Evolutionary conservation across 108 stramenopile genomes (phyloP), one percentile per base, ranked within the genome.

Genomic region (Cyclostephanos invisitatus): DNA sequence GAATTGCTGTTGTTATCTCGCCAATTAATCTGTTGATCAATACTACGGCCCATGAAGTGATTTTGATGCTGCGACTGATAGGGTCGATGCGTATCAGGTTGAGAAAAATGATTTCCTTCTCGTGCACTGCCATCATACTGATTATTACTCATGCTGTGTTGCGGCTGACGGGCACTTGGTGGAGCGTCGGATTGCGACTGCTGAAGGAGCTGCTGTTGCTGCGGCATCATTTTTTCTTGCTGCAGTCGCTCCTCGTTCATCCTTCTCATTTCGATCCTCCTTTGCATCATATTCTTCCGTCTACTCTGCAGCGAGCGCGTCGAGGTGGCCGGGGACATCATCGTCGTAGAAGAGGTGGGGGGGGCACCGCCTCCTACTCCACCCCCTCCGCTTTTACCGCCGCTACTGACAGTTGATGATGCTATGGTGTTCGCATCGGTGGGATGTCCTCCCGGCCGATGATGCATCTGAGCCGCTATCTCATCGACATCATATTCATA

Each of bases 231-330:
- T 61, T 61, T 37, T 35, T 72, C 66, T 7, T 53, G 64, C 57
- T 63, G 70, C 51, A 62, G 70, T 22, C 70, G 40, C 56, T 75
- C 74, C 53, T 75, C 74, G 22, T 58, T 67, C 44, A 40, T 50
- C 32, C 24, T 51, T 38, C 74, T 67, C 59, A 67, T 67, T 54
- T 75, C 74, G 22, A 75, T 75, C 38, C 74, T 58, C 51, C 74
- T 35, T 44, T 75, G 67, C 74, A 75, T 75, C 67, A 75, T 75
- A 62, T 75, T 75, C 56, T 75, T 67, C 21, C 67, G 46, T 3
- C 60, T 61, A 38, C 47, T 51, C 20, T 62, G 28, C 20, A 20
- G 5, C 60, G 62, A 37, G 3, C 46, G 55, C 27, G 35, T 67
- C 18, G 46, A 56, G 2, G 73, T 48, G 10, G 72, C 25, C 1